These are phyloP conservation scores for Hortiboletus campestris DNA, from an alignment of 768 basidiomycete genomes.

Conservation along the genomic window DNA sequence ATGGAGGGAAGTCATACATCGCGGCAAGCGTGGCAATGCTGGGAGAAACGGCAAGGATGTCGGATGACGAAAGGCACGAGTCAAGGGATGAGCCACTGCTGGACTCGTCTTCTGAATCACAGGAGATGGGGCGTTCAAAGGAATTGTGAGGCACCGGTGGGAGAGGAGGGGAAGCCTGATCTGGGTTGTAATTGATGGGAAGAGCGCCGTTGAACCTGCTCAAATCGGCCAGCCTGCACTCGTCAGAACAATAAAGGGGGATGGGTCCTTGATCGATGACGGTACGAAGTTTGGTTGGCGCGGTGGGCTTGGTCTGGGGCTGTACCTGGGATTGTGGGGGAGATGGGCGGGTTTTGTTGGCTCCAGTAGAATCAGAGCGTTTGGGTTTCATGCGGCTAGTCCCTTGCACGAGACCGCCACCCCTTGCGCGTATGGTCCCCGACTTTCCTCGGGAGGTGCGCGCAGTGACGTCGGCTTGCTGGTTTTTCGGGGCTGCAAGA, in stretches of 20 bases:
- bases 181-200: constrained; percentile 48
- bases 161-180: constrained; percentile 39
- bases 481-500: constrained; percentile 27
- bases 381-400: constrained; percentile 64
- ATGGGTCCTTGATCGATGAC: constrained; percentile 80
- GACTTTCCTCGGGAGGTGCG: constrained; percentile 36
- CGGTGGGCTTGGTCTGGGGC: constrained; percentile 25
- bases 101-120: constrained; percentile 42
- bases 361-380: constrained; percentile 27
- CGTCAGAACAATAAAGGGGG: constrained; percentile 82
- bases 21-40: constrained; percentile 40
- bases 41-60: constrained; percentile 19
- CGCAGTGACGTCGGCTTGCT: constrained; percentile 20
- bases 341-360: constrained; percentile 13
- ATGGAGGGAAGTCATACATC: constrained; percentile 47
- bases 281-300: constrained; percentile 52
- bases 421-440: constrained; percentile 36
- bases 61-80: constrained; percentile 27
- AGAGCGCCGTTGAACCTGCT: constrained; percentile 39
- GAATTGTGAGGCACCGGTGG: constrained; percentile 44
- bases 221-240: constrained; percentile 64
- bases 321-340: constrained; percentile 22
- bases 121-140: constrained; percentile 22
- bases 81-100: constrained; percentile 40
- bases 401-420: constrained; percentile 60